phyloP scores from a whole-genome alignment of 129 eudicot species.

The Artemisia argyi region DNA sequence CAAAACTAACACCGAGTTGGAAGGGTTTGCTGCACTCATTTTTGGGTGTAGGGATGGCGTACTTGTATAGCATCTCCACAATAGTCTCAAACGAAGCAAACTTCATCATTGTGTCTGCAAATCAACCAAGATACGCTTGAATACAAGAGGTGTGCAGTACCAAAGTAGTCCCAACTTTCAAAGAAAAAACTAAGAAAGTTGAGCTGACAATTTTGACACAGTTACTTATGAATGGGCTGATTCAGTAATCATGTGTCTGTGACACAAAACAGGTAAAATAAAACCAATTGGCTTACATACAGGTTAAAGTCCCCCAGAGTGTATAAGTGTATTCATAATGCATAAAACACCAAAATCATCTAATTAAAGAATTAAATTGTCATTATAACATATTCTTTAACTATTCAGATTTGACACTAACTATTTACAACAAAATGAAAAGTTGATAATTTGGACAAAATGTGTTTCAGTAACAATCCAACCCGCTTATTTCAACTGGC shows the following conservation, averaged over 20 bases:
- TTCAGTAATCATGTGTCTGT: not conserved
- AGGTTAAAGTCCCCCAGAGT: not conserved
- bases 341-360: not conserved
- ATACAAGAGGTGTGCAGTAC: not conserved
- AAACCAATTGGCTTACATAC: not conserved
- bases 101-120: constrained; percentile 96
- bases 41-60: constrained; percentile 81
- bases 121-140: constrained; percentile 16
- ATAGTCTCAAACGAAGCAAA: constrained; percentile 93
- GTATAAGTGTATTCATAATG: not conserved
- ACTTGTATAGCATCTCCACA: constrained; percentile 79
- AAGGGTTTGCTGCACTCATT: constrained; percentile 76
- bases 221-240: not conserved
- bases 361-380: not conserved
- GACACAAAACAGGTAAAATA: not conserved
- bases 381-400: not conserved
- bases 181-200: not conserved
- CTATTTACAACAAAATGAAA: not conserved
- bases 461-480: not conserved
- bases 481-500: not conserved
- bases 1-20: constrained; percentile 92
- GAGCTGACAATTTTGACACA: constrained; percentile 2
- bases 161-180: not conserved
- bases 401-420: not conserved
- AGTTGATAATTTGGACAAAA: not conserved